Conservation (phyloP, 768 basidiomycete species). For the Tubosaeta brunneosetosa region DNA sequence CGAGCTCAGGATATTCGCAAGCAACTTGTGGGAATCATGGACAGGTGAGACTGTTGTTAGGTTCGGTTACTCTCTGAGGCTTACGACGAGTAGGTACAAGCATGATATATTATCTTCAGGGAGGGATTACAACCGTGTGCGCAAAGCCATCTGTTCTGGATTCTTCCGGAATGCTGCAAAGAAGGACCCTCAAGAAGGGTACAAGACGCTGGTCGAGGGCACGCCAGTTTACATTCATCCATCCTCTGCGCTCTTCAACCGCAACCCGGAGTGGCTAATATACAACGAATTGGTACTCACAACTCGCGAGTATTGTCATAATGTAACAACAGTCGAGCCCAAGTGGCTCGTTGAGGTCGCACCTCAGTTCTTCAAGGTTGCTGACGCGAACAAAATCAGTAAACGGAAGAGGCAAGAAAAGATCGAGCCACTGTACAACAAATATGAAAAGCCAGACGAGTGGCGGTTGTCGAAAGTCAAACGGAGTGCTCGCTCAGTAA, state of each 20-base stretch:
- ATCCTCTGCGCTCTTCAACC: conserved; percentile 93
- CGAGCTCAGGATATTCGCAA: conserved; percentile 97
- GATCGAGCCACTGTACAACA: conserved; percentile 94
- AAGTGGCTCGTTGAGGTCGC: conserved; percentile 99
- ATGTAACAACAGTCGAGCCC: conserved; percentile 93
- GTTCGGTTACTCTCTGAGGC: neutral
- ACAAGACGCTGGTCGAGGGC: conserved; percentile 95
- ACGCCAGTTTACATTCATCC: conserved; percentile 99
- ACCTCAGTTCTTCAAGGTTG: conserved; percentile 98
- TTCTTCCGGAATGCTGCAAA: conserved; percentile 99
- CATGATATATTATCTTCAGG: conserved; percentile 95
- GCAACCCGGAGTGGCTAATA: conserved; percentile 92
- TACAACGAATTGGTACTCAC: conserved; percentile 96
- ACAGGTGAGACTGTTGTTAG: conserved; percentile 55
- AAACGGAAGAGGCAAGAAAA: conserved; percentile 95
- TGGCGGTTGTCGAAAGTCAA: conserved; percentile 94
- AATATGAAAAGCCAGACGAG: conserved; percentile 91
- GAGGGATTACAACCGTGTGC: conserved; percentile 85
- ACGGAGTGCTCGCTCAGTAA: conserved; percentile 77
- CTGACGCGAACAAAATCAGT: conserved; percentile 96
- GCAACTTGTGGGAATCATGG: conserved; percentile 98
- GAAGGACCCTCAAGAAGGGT: conserved; percentile 97
- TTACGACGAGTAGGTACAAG: conserved; percentile 63
- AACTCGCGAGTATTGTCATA: conserved; percentile 92
- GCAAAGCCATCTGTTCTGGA: conserved; percentile 94